These are phyloP conservation scores for Talaromyces funiculosus DNA, from an alignment of 2,329 filamentous ascomycete genomes.

Conservation along the genomic window DNA sequence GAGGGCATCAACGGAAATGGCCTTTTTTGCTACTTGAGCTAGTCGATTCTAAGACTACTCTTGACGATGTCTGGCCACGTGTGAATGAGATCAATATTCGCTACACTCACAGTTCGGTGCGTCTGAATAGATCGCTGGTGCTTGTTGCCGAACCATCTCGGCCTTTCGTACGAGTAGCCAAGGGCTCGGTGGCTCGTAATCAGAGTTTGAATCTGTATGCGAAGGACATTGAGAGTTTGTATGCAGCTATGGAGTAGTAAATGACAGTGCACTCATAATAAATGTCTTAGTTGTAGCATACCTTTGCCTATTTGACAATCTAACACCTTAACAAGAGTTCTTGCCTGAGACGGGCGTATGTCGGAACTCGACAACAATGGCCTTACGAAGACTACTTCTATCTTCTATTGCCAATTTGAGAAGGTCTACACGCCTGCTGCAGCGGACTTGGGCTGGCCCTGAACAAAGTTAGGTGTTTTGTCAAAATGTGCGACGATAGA, in stretches of 20 bases:
- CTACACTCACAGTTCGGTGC: conserved; percentile 8
- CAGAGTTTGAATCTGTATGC: conserved; percentile 6
- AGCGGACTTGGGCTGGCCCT: too few species aligned
- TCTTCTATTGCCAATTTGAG: too few species aligned
- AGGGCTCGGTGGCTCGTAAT: conserved; percentile 11
- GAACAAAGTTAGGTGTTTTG: too few species aligned
- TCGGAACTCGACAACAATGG: too few species aligned
- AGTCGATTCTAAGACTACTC: background rate
- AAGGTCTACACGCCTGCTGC: too few species aligned
- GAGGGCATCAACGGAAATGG: conserved; percentile 17
- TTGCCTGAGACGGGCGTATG: too few species aligned
- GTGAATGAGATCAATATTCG: conserved; percentile 2
- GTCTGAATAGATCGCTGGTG: background rate
- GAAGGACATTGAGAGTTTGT: conserved; percentile 5
- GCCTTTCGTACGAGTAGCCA: conserved; percentile 8
- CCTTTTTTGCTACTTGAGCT: conserved; percentile 22
- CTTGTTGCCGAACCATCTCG: background rate
- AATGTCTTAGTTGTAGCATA: too few species aligned
- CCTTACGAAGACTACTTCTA: too few species aligned
- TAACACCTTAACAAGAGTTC: too few species aligned
- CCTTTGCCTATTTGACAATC: too few species aligned
- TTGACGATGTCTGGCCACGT: conserved; percentile 8
- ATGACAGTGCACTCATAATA: background rate
- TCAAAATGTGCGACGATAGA: too few species aligned
- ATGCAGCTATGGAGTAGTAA: background rate